Evolutionary conservation across 345 rosid species (phyloP).

Genomic region (Bruguiera sexangula): DNA sequence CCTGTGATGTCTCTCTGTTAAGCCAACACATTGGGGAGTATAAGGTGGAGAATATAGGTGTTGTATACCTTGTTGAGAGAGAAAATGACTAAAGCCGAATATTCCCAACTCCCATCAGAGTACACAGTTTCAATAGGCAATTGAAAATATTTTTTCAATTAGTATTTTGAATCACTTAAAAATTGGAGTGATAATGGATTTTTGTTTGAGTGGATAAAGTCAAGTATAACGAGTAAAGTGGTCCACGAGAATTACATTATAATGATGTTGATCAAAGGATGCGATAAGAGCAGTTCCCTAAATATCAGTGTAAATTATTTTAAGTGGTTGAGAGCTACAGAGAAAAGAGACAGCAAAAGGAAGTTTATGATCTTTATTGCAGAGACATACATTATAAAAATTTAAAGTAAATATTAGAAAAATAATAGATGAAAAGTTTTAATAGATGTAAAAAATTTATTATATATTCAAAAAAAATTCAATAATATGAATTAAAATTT

Average conservation of each 20-base stretch:
- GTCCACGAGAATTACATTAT: not conserved
- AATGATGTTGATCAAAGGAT: not conserved
- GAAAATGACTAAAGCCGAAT: not conserved
- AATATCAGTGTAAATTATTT: not conserved
- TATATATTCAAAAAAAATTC: no score
- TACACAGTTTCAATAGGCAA: not conserved
- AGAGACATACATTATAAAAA: no score
- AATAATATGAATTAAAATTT: no score
- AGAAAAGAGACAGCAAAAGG: not conserved
- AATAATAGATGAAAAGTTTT: no score
- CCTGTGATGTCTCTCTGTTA: not conserved
- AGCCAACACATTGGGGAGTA: not conserved
- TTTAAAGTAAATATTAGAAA: no score
- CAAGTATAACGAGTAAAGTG: not conserved
- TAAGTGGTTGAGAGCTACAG: not conserved
- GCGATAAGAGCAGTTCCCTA: not conserved
- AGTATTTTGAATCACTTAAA: not conserved
- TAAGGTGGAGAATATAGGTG: not conserved
- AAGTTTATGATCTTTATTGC: not conserved
- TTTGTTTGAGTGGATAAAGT: not conserved
- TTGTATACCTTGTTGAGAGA: not conserved
- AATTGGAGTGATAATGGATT: not conserved
- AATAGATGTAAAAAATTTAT: no score
- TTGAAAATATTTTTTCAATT: not conserved
- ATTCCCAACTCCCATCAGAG: not conserved